Conservation (phyloP, 768 basidiomycete genomes). For the Hebeloma cylindrosporum region DNA sequence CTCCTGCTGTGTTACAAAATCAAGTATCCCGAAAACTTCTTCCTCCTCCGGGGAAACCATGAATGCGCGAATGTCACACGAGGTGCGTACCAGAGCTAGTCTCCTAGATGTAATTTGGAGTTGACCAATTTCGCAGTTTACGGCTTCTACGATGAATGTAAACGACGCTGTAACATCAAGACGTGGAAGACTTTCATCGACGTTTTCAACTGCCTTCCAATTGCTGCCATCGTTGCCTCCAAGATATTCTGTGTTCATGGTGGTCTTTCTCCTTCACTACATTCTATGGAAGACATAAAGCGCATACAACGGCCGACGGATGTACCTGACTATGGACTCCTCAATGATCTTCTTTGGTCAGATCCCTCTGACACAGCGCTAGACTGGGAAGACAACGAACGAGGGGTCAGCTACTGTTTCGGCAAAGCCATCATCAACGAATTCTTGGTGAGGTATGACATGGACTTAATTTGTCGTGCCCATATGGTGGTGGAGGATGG, state of each 20-base stretch:
- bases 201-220: constrained; percentile 98
- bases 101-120: constrained; percentile 16
- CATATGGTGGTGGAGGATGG: constrained; percentile 99
- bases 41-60: constrained; percentile 95
- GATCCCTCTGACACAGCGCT: constrained; percentile 97
- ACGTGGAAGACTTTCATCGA: constrained; percentile 99
- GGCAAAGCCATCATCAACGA: constrained; percentile 97
- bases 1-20: constrained; percentile 98
- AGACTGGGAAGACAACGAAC: constrained; percentile 99
- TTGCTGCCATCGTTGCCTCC: constrained; percentile 96
- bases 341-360: constrained; percentile 97
- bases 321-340: constrained; percentile 95
- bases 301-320: constrained; percentile 97
- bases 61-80: constrained; percentile 99
- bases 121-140: constrained; percentile 73
- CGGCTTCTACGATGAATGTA: constrained; percentile 99
- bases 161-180: constrained; percentile 98
- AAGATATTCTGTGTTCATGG: constrained; percentile 99
- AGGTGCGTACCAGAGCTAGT: constrained; percentile 54
- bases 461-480: constrained; percentile 98
- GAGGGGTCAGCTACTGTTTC: constrained; percentile 98
- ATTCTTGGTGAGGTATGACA: constrained; percentile 92
- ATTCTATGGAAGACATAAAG: constrained; percentile 98
- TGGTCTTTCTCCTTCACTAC: constrained; percentile 88
- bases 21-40: constrained; percentile 99